These are phyloP conservation scores for Piromyces sp. DNA, from an alignment of 192 early-diverging fungal genomes.

Conservation along the genomic window DNA sequence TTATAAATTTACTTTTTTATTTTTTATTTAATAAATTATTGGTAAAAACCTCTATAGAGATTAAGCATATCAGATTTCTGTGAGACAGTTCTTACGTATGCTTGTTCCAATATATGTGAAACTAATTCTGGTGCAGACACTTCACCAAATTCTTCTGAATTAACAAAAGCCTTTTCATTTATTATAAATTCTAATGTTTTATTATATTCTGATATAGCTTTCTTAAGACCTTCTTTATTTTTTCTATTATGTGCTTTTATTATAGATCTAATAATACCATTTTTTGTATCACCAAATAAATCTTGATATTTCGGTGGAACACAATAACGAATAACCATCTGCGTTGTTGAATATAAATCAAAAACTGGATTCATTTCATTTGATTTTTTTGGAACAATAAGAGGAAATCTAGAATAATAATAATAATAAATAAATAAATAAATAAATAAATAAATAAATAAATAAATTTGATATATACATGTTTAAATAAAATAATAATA, in stretches of 20 bases:
- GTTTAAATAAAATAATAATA: too few species aligned
- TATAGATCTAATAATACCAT: slow-evolving; percentile 56
- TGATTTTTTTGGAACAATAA: slow-evolving; percentile 4
- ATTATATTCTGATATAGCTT: slow-evolving; percentile 58
- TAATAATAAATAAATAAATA: too few species aligned
- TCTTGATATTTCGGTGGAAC: slow-evolving; percentile 17
- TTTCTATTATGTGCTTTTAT: slow-evolving; percentile 59
- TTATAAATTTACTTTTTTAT: too few species aligned
- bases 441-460: too few species aligned
- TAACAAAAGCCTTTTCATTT: slow-evolving; percentile 9
- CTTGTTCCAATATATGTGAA: slow-evolving; percentile 68
- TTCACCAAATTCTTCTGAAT: slow-evolving; percentile 9
- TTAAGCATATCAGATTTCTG: slow-evolving; percentile 53
- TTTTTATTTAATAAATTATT: too few species aligned
- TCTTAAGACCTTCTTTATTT: slow-evolving; percentile 42
- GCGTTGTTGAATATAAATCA: slow-evolving; percentile 57
- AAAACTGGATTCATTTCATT: slow-evolving; percentile 69
- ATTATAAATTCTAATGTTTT: slow-evolving; percentile 24
- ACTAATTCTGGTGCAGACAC: slow-evolving; percentile 44
- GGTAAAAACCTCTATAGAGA: slow-evolving; percentile 51
- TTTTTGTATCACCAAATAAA: slow-evolving; percentile 38
- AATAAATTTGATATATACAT: too few species aligned
- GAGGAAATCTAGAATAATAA: slow-evolving; percentile 4
- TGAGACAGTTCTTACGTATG: slow-evolving; percentile 73
- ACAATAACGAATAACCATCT: slow-evolving; percentile 48